Conservation (phyloP, 163 green algal genomes). For the Chlorella variabilis region DNA sequence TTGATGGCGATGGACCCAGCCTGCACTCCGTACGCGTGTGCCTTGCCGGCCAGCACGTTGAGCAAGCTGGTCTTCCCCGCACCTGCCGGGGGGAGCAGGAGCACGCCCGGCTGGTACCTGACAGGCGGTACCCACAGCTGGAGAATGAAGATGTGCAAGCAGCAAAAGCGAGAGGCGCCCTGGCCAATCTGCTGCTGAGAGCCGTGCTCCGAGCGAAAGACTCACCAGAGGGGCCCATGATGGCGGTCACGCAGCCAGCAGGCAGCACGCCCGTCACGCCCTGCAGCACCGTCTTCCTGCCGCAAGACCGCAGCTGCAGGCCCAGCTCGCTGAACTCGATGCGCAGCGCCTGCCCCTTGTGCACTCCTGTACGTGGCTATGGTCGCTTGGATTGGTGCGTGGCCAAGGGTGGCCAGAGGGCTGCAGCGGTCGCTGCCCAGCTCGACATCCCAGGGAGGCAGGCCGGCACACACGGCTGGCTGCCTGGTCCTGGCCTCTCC, state of each 20-base stretch:
- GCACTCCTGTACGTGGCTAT: background rate
- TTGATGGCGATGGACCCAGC: constrained; percentile 51
- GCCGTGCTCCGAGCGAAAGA: no score
- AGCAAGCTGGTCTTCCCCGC: constrained; percentile 86
- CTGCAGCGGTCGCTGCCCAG: no score
- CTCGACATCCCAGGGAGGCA: no score
- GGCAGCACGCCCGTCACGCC: constrained; percentile 61
- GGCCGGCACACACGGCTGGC: no score
- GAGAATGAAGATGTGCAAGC: no score
- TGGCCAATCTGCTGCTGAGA: no score
- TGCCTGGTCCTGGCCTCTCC: no score
- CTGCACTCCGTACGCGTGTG: constrained; percentile 25
- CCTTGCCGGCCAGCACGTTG: constrained; percentile 77
- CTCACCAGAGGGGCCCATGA: constrained; percentile 75
- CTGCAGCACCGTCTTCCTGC: constrained; percentile 50
- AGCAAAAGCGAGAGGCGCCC: no score
- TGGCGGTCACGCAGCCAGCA: constrained; percentile 54
- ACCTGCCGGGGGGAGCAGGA: background rate
- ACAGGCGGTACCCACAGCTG: no score
- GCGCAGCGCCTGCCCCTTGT: constrained; percentile 8
- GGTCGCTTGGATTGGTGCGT: background rate
- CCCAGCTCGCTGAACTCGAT: constrained; percentile 55
- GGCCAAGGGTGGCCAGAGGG: background rate
- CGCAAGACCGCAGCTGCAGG: constrained; percentile 47
- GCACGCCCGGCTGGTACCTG: no score